Conservation (phyloP, 202 grass and related monocot species). For the Zizania palustris region DNA sequence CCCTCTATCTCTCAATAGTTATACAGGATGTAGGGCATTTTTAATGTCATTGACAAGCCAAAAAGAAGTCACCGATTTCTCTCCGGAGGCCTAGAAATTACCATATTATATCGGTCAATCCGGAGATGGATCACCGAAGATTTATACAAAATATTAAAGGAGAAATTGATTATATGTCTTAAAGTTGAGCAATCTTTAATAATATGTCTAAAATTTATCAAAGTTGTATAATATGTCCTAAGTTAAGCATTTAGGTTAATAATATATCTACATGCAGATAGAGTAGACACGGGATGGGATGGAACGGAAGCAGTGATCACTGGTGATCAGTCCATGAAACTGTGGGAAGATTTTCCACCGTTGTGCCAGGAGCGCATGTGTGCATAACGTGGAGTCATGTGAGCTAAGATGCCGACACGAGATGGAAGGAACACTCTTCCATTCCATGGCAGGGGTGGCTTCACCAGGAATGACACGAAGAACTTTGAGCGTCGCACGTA, state of each 20-base stretch:
- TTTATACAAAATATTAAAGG: no score
- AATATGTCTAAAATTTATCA: no score
- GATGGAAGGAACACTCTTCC: conserved; percentile 18
- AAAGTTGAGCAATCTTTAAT: no score
- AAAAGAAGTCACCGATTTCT: no score
- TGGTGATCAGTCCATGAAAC: background rate
- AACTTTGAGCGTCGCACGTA: conserved; percentile 29
- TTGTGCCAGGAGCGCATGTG: conserved; percentile 27
- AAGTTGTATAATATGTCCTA: no score
- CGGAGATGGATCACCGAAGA: no score
- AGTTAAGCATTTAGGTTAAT: no score
- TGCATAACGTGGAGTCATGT: background rate
- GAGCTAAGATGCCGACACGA: background rate
- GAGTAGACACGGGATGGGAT: conserved; percentile 55
- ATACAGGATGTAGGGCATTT: background rate
- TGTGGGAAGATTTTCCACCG: background rate
- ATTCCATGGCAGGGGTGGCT: conserved; percentile 17
- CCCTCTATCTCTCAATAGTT: background rate
- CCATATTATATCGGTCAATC: no score
- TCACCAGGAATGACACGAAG: conserved; percentile 29
- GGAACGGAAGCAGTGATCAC: background rate
- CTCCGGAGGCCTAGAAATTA: no score
- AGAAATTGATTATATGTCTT: no score
- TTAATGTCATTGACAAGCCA: background rate
- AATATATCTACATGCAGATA: no score